These are phyloP conservation scores for Russula earlei DNA, from an alignment of 768 basidiomycete species.

Conservation along the genomic window DNA sequence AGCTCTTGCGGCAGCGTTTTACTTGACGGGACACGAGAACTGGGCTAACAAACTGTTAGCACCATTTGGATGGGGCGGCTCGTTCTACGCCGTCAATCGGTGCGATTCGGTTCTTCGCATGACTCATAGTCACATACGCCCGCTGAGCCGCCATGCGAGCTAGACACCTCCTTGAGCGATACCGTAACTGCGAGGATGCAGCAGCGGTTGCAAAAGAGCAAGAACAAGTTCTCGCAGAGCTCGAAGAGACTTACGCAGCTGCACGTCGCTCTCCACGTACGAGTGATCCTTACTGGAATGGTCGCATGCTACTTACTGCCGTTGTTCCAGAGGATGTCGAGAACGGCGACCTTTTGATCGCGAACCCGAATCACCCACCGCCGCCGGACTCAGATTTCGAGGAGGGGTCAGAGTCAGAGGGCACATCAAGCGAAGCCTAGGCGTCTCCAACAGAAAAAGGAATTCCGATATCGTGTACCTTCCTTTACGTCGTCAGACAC, in stretches of 20 bases:
- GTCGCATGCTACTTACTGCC: background rate
- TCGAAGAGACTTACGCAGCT: slow-evolving; percentile 51
- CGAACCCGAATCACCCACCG: slow-evolving; percentile 15
- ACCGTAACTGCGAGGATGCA: slow-evolving; percentile 59
- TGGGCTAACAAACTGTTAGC: slow-evolving; percentile 72
- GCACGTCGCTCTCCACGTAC: slow-evolving; percentile 46
- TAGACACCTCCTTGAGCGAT: slow-evolving; percentile 47
- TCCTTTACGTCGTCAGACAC: slow-evolving; percentile 7
- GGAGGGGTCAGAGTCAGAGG: background rate
- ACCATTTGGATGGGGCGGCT: slow-evolving; percentile 85
- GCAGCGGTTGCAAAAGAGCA: slow-evolving; percentile 53
- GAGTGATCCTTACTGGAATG: slow-evolving; percentile 11
- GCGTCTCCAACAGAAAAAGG: background rate
- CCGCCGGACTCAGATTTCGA: background rate
- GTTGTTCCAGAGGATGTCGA: background rate
- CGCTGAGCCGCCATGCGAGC: background rate
- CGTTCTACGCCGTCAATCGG: slow-evolving; percentile 85
- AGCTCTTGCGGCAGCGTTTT: slow-evolving; percentile 90
- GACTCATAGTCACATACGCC: background rate
- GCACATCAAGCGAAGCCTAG: background rate
- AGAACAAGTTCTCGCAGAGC: slow-evolving; percentile 57
- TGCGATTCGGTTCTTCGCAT: slow-evolving; percentile 26
- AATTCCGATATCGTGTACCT: background rate
- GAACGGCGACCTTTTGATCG: slow-evolving; percentile 7
- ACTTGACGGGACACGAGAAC: slow-evolving; percentile 76